Evolutionary conservation across 23 red algal species (phyloP), one percentile per base, ranked within the genome.

Genomic region (Cyanidium caldarium): DNA sequence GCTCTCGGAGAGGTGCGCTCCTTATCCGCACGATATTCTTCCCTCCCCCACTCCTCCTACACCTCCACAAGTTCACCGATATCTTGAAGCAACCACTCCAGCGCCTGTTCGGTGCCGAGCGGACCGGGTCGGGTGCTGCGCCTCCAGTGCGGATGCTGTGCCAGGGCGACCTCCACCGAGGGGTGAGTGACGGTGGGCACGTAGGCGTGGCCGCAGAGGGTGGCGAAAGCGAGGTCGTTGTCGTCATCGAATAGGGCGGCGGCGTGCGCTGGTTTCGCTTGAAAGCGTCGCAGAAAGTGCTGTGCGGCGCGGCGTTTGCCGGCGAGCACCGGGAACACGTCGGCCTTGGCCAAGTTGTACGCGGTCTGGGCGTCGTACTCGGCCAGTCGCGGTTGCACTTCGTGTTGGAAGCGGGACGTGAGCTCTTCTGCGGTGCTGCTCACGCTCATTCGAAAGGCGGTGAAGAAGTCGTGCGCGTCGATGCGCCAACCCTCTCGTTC

Each of bases 231-330:
- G 25, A 95, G 13, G 68, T 95, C 90, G 57, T 95, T 95, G 33
- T 95, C 84, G 70, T 95, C 90, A 58, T 95, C 90, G 67, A 95
- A 81, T 33, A 85, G 3, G 2, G 80, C 80, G 39, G 84, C 75
- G 3, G 79, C 42, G 35, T 84, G 38, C 15, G 28, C 41, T 14
- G 68, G 1, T 5, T 42, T 45, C 15, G 78, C 44, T 39, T 26
- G 19, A 34, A 46, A 29, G 20, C 40, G 31, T 15, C 58, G 16
- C 40, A 95, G 39, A 37, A 95, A 44, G 20, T 86, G 46, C 15
- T 73, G 21, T 12, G 90, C 90, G 14, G 83, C 90, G 35, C 77
- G 77, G 19, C 75, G 69, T 39, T 95, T 95, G n/a, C 90, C 90
- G 0, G 84, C 76, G 16, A 20, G 70, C 20, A 45, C 51, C 42